Evolutionary conservation across 352 stramenopile species (phyloP), one percentile per base, ranked within the genome.

Genomic region (Globisporangium acanthophoron): DNA sequence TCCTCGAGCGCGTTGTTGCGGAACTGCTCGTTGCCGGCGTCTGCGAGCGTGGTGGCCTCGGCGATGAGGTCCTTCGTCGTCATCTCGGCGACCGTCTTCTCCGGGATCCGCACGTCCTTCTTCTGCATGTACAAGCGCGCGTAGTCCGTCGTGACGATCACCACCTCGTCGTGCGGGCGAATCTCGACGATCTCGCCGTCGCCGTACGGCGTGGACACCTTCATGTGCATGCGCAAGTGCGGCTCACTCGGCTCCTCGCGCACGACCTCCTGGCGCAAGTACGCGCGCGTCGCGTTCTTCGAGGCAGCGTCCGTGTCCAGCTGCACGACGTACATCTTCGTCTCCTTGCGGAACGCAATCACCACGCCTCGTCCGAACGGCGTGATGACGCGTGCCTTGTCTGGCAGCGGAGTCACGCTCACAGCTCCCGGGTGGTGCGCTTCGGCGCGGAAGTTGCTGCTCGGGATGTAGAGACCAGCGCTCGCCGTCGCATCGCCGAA

Each of bases 241-340:
- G 83, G 80, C 58, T 84, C 71, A 31, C 78, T 67, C 1, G 75
- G 67, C 51, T 92, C 85, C 56, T 94, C 85, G n/a, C 62, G 65
- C 16, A 94, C 85, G 41, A 76, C 64, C 2, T 78, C 67, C 35
- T 87, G 71, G 4, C 76, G 81, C 63, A 94, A 53, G 55, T 91
- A 94, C 39, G 82, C 85, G 40, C 85, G 60, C 6, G 73, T 89
- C 21, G 74, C 65, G 50, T 73, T 85, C 66, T 87, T 90, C 7
- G 72, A 71, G 6, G 76, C 71, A 6, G 67, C 56, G 43, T 85
- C 69, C 13, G 76, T 76, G 57, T 90, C 80, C 40, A 94, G 65
- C 52, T 90, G 82, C 12, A 92, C 79, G 8, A 94, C 74, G 58
- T 92, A 94, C 69, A 92, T 86, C 59, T 87, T 90, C 31, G 73